These are phyloP conservation scores for Mycosphaerella sp. DNA, from an alignment of 2,329 filamentous ascomycete species.

Conservation along the genomic window DNA sequence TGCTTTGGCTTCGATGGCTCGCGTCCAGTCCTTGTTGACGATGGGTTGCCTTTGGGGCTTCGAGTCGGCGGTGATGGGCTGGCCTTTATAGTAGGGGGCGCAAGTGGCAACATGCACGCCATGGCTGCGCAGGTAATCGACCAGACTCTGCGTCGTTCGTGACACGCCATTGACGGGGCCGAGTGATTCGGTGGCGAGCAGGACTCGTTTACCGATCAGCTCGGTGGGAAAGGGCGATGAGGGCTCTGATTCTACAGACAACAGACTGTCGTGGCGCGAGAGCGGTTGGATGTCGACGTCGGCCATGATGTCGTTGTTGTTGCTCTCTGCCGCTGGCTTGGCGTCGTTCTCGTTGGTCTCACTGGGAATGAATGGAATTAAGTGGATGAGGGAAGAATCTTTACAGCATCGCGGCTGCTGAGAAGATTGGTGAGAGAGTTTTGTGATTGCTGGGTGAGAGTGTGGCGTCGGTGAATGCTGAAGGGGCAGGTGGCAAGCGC, in stretches of 20 bases:
- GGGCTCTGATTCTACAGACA: background rate
- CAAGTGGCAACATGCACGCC: conserved; percentile 61
- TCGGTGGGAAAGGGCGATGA: conserved; percentile 36
- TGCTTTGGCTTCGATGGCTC: conserved; percentile 30
- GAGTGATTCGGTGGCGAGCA: conserved; percentile 65
- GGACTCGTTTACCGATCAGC: conserved; percentile 55
- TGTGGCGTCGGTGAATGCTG: conserved; percentile 1
- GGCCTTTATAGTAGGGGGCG: conserved; percentile 53
- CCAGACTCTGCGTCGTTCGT: conserved; percentile 61
- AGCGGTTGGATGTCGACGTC: background rate
- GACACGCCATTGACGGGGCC: conserved; percentile 69
- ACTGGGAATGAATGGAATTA: background rate
- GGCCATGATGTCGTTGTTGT: background rate
- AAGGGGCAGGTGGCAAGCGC: background rate
- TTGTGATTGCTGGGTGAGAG: background rate
- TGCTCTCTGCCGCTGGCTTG: background rate
- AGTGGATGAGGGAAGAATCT: background rate
- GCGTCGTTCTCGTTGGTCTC: background rate
- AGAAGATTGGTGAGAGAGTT: background rate
- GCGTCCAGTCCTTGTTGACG: conserved; percentile 33
- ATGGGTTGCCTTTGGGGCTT: conserved; percentile 27
- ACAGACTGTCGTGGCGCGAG: conserved; percentile 7
- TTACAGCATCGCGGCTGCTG: background rate
- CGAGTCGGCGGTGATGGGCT: conserved; percentile 39
- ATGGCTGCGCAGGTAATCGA: conserved; percentile 59